phyloP scores from a whole-genome alignment of 1,139 yeast species.

The Geotrichum phurueaensis region DNA sequence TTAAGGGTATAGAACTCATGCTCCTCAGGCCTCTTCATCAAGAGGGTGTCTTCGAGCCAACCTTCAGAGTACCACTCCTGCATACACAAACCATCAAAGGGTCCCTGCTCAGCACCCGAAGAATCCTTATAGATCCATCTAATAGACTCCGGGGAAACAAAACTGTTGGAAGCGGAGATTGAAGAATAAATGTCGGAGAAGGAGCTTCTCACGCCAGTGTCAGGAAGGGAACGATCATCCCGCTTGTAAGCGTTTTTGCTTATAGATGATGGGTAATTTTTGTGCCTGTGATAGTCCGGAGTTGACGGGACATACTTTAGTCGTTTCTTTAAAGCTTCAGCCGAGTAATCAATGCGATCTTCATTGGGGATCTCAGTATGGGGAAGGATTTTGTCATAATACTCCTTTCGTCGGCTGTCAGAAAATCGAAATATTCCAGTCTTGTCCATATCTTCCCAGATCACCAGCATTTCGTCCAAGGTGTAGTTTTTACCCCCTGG shows the following conservation, averaged over 20 bases:
- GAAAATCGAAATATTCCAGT: conserved; percentile 25
- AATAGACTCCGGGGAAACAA: conserved; percentile 41
- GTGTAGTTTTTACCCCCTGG: conserved; percentile 33
- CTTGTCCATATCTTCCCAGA: conserved; percentile 46
- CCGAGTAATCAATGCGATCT: conserved; percentile 13
- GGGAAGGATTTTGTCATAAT: conserved; percentile 19
- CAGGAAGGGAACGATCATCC: background rate
- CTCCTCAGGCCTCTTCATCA: conserved; percentile 47
- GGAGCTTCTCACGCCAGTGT: background rate
- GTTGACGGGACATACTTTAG: background rate
- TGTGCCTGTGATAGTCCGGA: background rate
- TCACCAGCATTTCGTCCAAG: conserved; percentile 48
- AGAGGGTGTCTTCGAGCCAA: conserved; percentile 52
- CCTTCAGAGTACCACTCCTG: conserved; percentile 68
- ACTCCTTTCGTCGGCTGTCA: conserved; percentile 29
- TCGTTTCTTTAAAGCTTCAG: conserved; percentile 5
- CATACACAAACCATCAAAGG: conserved; percentile 70
- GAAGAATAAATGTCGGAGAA: background rate
- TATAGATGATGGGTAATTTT: background rate
- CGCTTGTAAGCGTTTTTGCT: background rate
- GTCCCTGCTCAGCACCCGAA: conserved; percentile 68
- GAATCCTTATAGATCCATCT: conserved; percentile 74
- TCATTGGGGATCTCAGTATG: conserved; percentile 4
- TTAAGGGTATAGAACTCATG: conserved; percentile 31
- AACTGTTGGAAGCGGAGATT: background rate